Evolutionary conservation across 2,329 filamentous ascomycete species (phyloP), one percentile per base, ranked within the genome.

Genomic region (Bipolaris sorokiniana): DNA sequence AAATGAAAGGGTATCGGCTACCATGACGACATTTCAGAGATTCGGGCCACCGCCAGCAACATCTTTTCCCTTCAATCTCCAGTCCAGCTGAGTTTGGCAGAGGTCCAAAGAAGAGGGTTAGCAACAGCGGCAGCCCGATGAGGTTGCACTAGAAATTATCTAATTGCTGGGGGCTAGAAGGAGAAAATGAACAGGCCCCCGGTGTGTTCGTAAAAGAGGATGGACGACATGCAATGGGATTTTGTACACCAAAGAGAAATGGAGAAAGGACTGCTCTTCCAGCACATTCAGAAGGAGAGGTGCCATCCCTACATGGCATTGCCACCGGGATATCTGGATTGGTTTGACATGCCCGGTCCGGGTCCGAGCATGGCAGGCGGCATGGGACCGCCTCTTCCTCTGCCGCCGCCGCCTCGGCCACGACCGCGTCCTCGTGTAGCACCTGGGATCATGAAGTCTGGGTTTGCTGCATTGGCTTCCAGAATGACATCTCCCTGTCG

Each of bases 371-470:
- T 69, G 0, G 67, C 64, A n/a, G 61, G 61, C 10, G 65, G 65
- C 26, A 60, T 74, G 9, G 71, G 70, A 38, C 73, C 68, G 3
- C 76, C 71, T 52, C 73, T 59, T 38, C 55, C 64, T 40, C 70
- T 52, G 13, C 53, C 36, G 10, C 48, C 63, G 22, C 65, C 59
- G 7, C 71, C 74, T 13, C 74, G 67, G 46, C 72, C 67, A 7
- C 74, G 66, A 42, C 74, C 64, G 37, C 75, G 56, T 2, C 75
- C 72, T 36, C 76, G 58, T 6, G 75, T 73, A 38, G 77, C 70
- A 5, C 79, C 79, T 5, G 88, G 88, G 26, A 97, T 75, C 63
- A 89, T 84, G 77, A 97, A 97, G 75, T 97, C 92, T 0, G 93
- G 92, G 70, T 96, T 97, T 42, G 82, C 87, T 7, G 73, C 72